Percentiles rank a stretch among this genome's conserved stretches.
Conservation (phyloP, 305 asterid species). For the Stenogyne calaminthoides region DNA sequence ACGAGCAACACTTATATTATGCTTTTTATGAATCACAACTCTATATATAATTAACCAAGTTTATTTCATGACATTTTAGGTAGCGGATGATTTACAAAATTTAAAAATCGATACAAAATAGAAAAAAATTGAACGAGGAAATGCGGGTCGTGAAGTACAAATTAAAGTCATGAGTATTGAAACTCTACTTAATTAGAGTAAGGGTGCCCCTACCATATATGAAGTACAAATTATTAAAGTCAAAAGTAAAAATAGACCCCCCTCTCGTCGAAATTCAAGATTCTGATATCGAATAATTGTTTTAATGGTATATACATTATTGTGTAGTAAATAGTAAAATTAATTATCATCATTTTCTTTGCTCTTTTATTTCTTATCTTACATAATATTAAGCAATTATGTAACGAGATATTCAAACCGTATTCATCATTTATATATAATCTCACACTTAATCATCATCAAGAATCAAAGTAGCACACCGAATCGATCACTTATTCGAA, state of each 20-base stretch:
- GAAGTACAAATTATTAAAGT: background rate
- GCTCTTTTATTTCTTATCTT: background rate
- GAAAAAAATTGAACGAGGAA: background rate
- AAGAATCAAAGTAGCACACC: background rate
- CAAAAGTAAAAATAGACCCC: background rate
- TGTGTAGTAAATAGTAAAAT: no score
- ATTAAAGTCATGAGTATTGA: no score
- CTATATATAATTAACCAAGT: background rate
- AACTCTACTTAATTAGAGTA: background rate
- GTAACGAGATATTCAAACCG: no score
- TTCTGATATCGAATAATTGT: background rate
- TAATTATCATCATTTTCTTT: background rate
- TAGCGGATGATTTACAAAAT: background rate
- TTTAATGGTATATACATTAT: no score
- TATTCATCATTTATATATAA: no score
- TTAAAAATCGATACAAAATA: no score
- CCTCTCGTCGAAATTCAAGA: background rate
- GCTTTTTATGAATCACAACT: conserved; percentile 5
- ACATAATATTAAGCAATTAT: no score
- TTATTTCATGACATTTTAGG: background rate
- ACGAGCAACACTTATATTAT: background rate
- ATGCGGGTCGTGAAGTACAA: background rate
- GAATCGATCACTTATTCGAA: background rate
- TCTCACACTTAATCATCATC: background rate
- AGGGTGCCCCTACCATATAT: conserved; percentile 11